These are phyloP conservation scores for Trametes cubensis DNA, from an alignment of 768 basidiomycete genomes.

Conservation along the genomic window DNA sequence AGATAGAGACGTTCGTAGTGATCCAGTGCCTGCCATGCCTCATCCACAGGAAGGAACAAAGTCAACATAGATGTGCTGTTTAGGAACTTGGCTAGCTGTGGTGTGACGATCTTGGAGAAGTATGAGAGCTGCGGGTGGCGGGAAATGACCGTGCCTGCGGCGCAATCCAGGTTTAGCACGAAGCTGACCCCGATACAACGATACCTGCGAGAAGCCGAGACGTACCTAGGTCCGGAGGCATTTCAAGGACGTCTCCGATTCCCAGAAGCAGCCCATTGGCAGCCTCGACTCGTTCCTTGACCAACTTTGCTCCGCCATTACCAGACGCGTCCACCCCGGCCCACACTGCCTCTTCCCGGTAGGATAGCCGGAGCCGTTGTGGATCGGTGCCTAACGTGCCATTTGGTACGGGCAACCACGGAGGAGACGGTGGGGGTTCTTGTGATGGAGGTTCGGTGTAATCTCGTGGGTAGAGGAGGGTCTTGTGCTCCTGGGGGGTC, in stretches of 20 bases:
- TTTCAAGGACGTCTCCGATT: constrained; percentile 70
- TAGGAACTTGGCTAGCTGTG: constrained; percentile 57
- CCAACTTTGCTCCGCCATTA: constrained; percentile 67
- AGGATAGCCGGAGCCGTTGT: constrained; percentile 73
- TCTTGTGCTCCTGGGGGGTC: constrained; percentile 48
- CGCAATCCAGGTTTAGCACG: neutral
- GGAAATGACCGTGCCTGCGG: constrained; percentile 60
- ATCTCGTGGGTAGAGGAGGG: constrained; percentile 72
- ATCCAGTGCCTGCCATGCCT: constrained; percentile 81
- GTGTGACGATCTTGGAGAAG: constrained; percentile 70
- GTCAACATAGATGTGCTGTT: constrained; percentile 76
- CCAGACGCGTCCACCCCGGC: constrained; percentile 83
- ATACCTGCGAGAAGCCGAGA: neutral
- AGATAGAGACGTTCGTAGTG: constrained; percentile 83
- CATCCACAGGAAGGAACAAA: constrained; percentile 84
- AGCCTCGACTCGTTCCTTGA: constrained; percentile 58
- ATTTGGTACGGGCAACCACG: constrained; percentile 84
- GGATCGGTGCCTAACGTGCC: constrained; percentile 81
- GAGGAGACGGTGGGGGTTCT: constrained; percentile 73
- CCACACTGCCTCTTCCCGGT: constrained; percentile 49
- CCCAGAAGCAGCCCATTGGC: constrained; percentile 81
- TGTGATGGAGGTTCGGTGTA: constrained; percentile 61
- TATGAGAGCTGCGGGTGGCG: constrained; percentile 67
- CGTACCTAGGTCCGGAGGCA: constrained; percentile 77
- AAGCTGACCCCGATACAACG: neutral